phyloP scores from a whole-genome alignment of 1,284 basidiomycete species.

The Ceratobasidium sp. region DNA sequence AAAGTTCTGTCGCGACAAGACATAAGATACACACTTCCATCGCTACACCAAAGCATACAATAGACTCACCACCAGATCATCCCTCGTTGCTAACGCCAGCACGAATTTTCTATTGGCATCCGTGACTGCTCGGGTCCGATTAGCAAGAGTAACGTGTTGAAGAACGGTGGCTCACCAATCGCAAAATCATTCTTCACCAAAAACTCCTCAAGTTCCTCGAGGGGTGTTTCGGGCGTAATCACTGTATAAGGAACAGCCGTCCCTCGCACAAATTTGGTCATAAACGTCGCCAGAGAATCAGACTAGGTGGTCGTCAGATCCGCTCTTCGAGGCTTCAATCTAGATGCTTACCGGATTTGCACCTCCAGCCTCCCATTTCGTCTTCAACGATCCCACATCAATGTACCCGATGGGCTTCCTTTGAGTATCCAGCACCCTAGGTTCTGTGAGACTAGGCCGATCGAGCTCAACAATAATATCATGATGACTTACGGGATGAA shows the following conservation, averaged over 20 bases:
- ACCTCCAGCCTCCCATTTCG: slow-evolving; percentile 79
- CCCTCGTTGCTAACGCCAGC: slow-evolving; percentile 82
- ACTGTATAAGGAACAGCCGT: slow-evolving; percentile 74
- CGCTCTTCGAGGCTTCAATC: background rate
- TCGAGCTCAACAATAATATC: background rate
- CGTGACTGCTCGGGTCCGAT: slow-evolving; percentile 69
- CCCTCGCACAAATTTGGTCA: slow-evolving; percentile 81
- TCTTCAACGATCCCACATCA: slow-evolving; percentile 79
- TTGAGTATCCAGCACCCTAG: slow-evolving; percentile 78
- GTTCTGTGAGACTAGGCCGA: background rate
- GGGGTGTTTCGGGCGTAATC: slow-evolving; percentile 82
- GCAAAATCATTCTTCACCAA: slow-evolving; percentile 80
- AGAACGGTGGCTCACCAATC: slow-evolving; percentile 67
- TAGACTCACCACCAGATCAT: slow-evolving; percentile 77
- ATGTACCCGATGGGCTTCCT: slow-evolving; percentile 86
- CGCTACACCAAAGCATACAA: background rate
- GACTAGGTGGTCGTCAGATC: slow-evolving; percentile 58
- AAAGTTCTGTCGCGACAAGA: slow-evolving; percentile 48
- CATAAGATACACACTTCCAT: background rate
- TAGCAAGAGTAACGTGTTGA: slow-evolving; percentile 6
- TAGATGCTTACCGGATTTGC: slow-evolving; percentile 73
- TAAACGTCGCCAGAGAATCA: slow-evolving; percentile 75
- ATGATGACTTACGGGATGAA: slow-evolving; percentile 80
- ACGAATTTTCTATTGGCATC: slow-evolving; percentile 87
- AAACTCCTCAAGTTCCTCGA: slow-evolving; percentile 83